phyloP scores from a whole-genome alignment of 495 filamentous ascomycete species.

The Tuber borchii region DNA sequence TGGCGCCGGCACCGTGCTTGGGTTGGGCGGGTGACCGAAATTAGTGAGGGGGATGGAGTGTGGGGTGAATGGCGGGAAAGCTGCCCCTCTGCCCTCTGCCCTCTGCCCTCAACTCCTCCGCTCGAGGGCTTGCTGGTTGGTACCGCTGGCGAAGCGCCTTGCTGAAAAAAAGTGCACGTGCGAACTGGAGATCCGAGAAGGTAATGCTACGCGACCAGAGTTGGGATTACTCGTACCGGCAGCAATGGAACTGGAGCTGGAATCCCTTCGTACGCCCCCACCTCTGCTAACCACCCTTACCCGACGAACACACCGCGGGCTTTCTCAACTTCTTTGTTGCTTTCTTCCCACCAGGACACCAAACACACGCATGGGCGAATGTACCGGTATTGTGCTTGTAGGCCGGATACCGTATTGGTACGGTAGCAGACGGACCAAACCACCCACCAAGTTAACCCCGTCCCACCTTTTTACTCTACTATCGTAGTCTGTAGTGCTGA shows the following conservation, averaged over 20 bases:
- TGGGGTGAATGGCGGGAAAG: too few species aligned
- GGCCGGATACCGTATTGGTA: background rate
- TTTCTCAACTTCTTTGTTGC: background rate
- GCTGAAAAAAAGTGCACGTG: background rate
- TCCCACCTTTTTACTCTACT: background rate
- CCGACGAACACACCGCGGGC: background rate
- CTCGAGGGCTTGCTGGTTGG: background rate
- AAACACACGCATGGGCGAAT: background rate
- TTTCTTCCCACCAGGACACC: background rate
- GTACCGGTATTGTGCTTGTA: background rate
- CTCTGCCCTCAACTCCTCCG: background rate
- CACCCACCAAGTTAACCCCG: background rate
- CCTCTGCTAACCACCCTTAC: background rate
- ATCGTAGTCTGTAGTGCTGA: background rate
- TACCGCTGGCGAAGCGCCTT: background rate
- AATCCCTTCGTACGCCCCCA: background rate
- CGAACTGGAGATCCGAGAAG: background rate
- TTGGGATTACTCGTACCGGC: background rate
- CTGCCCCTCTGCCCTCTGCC: background rate
- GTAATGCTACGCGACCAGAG: background rate
- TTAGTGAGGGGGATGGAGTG: too few species aligned
- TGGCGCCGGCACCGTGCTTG: background rate
- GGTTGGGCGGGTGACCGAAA: background rate
- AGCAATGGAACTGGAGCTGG: background rate
- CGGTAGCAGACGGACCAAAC: background rate